Evolutionary conservation across 208 protist species (phyloP), one percentile per base, ranked within the genome.

Genomic region (Trypanosoma avium): DNA sequence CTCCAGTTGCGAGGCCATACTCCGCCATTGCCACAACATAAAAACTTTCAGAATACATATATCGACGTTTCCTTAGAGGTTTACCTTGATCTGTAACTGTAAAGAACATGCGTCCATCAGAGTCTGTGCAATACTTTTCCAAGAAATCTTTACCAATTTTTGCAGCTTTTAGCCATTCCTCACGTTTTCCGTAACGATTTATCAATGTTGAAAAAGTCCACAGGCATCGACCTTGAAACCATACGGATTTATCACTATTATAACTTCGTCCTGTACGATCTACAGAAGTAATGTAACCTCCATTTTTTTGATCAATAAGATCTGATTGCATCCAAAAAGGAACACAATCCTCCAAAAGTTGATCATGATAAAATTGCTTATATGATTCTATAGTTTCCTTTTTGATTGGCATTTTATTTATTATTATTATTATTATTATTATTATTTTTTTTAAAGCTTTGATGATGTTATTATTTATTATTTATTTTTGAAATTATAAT

Each of bases 21-120:
- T 65, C 60, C 42, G 60, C 60, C 60, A 65, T 54, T 13, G 43
- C 22, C n/a, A 65, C 15, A 3, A 65, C 60, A 47, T 46, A 67
- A 17, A 67, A 67, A 27, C 61, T 59, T 30, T 67, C 47, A 8
- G 61, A 67, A 47, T 59, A 67, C 50, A 58, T 56, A 17, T 57
- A 59, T 30, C 61, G 15, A 5, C 40, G 46, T 32, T 59, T 67
- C 24, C 52, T 29, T 22, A 67, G 49, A 17, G 30, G 47, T 21
- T 45, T 57, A 5, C 47, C 61, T 1, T 67, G 47, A 7, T 8
- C 24, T 8, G 61, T 58, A 26, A 57, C 61, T 1, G 52, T 58
- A 19, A 67, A 57, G 47, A 52, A 67, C 43, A 67, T 67, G 7
- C 61, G 61, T 32, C 57, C 57, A 27, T 62, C 57, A 9, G 1